Conservation (phyloP, 2,329 filamentous ascomycete genomes). For the Xylaria polymorpha region DNA sequence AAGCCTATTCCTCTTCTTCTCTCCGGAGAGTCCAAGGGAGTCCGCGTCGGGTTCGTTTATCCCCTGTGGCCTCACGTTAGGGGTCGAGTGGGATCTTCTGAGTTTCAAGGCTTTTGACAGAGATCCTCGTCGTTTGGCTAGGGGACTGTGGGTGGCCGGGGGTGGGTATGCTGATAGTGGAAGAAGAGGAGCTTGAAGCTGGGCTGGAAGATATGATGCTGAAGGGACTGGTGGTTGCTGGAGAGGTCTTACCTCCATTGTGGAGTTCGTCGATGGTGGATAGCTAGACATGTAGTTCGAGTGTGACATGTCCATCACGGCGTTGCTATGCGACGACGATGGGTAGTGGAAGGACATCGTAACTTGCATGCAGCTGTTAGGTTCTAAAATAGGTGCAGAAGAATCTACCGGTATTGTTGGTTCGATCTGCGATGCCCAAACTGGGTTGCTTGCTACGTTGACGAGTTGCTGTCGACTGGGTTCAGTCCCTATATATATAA, state of each 20-base stretch:
- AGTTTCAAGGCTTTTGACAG: slow-evolving; percentile 55
- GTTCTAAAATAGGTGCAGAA: slow-evolving; percentile 45
- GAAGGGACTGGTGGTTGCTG: slow-evolving; percentile 41
- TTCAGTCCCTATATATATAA: slow-evolving; percentile 26
- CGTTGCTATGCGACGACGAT: slow-evolving; percentile 56
- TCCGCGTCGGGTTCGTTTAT: slow-evolving; percentile 52
- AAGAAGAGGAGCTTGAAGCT: slow-evolving; percentile 47
- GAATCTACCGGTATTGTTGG: slow-evolving; percentile 48
- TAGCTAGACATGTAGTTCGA: slow-evolving; percentile 53
- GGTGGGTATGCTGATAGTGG: slow-evolving; percentile 46
- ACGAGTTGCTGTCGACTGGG: slow-evolving; percentile 15
- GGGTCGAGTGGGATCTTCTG: slow-evolving; percentile 63
- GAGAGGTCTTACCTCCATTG: slow-evolving; percentile 49
- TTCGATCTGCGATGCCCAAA: slow-evolving; percentile 47
- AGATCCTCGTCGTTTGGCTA: slow-evolving; percentile 54
- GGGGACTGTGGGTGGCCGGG: slow-evolving; percentile 48
- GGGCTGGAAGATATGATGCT: slow-evolving; percentile 42
- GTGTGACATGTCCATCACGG: slow-evolving; percentile 57
- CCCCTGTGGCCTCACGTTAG: slow-evolving; percentile 59
- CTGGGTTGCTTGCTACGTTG: slow-evolving; percentile 18
- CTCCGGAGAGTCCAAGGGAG: slow-evolving; percentile 54
- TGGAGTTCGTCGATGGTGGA: slow-evolving; percentile 45
- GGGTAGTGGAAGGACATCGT: slow-evolving; percentile 65
- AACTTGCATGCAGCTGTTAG: slow-evolving; percentile 53
- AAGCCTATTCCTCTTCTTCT: slow-evolving; percentile 83